Evolutionary conservation across 441 rosid genomes (phyloP).

Genomic region (Kokia cookei): DNA sequence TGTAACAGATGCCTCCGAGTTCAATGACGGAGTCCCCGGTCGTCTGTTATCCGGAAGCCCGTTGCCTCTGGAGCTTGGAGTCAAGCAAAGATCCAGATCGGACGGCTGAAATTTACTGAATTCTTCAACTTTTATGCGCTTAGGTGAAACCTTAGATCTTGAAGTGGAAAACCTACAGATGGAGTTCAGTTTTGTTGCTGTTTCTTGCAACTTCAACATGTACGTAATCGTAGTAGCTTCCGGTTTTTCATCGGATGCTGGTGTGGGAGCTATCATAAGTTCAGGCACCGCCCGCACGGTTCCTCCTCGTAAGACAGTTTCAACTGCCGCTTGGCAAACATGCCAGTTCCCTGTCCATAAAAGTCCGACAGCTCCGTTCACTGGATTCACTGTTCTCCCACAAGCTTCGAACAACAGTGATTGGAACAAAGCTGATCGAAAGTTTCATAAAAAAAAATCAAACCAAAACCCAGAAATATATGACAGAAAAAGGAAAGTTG

Average conservation of each 20-base stretch:
- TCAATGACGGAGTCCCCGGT: conserved; percentile 69
- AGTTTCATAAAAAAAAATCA: not conserved
- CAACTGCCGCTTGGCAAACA: conserved; percentile 65
- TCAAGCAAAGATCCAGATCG: conserved; percentile 58
- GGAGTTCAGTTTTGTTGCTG: conserved; percentile 15
- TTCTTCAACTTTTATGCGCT: conserved; percentile 32
- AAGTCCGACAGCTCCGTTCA: conserved; percentile 71
- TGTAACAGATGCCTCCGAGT: conserved; percentile 80
- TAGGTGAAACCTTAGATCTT: conserved; percentile 46
- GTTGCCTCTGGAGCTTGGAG: conserved; percentile 20
- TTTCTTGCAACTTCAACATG: conserved; percentile 40
- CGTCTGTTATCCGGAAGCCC: conserved; percentile 21
- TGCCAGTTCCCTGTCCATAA: conserved; percentile 67
- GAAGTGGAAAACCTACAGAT: conserved; percentile 50
- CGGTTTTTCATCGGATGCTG: conserved; percentile 51
- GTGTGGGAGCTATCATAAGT: conserved; percentile 31
- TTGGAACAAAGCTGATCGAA: conserved; percentile 47
- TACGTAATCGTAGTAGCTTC: conserved; percentile 39
- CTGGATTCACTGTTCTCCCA: conserved; percentile 69
- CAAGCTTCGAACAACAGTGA: conserved; percentile 66
- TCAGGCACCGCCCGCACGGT: conserved; percentile 55
- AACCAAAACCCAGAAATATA: not conserved
- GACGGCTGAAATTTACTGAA: conserved; percentile 16
- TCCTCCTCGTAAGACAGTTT: conserved; percentile 58
- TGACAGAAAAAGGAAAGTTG: not conserved